Evolutionary conservation across 208 protist species (phyloP), one percentile per base, ranked within the genome.

Genomic region (Trypanosoma rangeli): DNA sequence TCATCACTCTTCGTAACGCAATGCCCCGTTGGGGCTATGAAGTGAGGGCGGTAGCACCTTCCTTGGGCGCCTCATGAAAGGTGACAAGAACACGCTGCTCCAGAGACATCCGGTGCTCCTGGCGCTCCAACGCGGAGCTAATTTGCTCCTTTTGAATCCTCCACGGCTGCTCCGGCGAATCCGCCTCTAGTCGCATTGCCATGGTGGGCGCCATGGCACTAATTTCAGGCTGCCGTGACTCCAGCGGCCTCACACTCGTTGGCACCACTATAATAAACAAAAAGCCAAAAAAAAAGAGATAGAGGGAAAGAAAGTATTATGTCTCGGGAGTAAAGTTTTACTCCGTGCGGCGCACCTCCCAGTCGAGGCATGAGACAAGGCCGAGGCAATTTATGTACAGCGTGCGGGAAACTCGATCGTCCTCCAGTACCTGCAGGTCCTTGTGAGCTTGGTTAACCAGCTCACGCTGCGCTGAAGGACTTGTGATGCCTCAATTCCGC

Each of bases 381-480:
- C 90, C 90, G 4, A 95, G 76, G n/a, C 86, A 80, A 64, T 95
- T 95, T 52, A 95, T 95, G 79, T 89, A 95, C 44, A 95, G 63
- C 9, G 90, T 95, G 20, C 90, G 83, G 3, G 90, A 95, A 12
- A 95, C 79, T 5, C 90, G 78, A 2, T 93, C 90, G 68, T 95
- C 90, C 69, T 95, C 87, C 44, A 95, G 60, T 55, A 95, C 85
- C 35, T 79, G 68, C 1, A 95, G 60, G 64, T 95, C 90, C 67
- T 95, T 93, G 73, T 90, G 86, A 0, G 90, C 85, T 55, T 95
- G 90, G 42, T 79, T 87, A 54, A 95, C 68, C 31, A 95, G 78
- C 74, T 95, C 90, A 42, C 85, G 87, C 77, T 95, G 90, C 22
- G 86, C 86, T 1, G 87, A 90, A 3, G 80, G 78, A 46, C 85